phyloP scores from a whole-genome alignment of 306 rosid genomes.

The Cicer chorassanicum region DNA sequence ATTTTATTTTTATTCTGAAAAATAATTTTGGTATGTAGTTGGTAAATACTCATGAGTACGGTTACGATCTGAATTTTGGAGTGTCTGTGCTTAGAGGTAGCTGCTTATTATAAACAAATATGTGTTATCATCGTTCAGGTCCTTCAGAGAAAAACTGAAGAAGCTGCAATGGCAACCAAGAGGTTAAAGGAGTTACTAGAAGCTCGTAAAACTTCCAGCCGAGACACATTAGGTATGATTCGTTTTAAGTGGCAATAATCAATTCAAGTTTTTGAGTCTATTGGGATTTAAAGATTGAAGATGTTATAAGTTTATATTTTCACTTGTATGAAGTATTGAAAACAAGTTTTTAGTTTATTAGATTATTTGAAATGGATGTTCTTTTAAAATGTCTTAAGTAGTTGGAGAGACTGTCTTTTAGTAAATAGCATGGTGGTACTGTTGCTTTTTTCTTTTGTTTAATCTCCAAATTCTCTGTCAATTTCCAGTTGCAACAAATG shows the following conservation, averaged over 20 bases:
- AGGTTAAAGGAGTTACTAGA: conserved; percentile 96
- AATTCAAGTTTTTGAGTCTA: conserved; percentile 26
- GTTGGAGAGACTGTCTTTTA: conserved; percentile 21
- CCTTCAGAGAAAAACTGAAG: conserved; percentile 99
- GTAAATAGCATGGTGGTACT: conserved; percentile 39
- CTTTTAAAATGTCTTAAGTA: conserved; percentile 37
- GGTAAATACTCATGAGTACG: background rate
- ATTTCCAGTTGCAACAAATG: conserved; percentile 72
- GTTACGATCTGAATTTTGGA: background rate
- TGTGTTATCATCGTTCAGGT: conserved; percentile 62
- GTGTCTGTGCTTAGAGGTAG: background rate
- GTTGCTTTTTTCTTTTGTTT: conserved; percentile 35
- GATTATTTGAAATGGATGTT: conserved; percentile 31
- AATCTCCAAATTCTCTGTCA: conserved; percentile 46
- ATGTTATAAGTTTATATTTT: conserved; percentile 36
- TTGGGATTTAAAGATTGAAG: conserved; percentile 4
- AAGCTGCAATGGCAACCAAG: conserved; percentile 99
- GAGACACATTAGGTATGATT: conserved; percentile 79
- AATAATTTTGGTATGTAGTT: background rate
- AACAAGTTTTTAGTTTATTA: background rate
- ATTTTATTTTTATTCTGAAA: background rate
- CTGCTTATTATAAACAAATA: conserved; percentile 30
- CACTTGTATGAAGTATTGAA: conserved; percentile 19
- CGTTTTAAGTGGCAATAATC: conserved; percentile 29
- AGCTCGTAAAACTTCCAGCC: conserved; percentile 92